These are phyloP conservation scores for Aspergillus costaricaensis DNA, from an alignment of 2,329 filamentous ascomycete genomes.

Conservation along the genomic window DNA sequence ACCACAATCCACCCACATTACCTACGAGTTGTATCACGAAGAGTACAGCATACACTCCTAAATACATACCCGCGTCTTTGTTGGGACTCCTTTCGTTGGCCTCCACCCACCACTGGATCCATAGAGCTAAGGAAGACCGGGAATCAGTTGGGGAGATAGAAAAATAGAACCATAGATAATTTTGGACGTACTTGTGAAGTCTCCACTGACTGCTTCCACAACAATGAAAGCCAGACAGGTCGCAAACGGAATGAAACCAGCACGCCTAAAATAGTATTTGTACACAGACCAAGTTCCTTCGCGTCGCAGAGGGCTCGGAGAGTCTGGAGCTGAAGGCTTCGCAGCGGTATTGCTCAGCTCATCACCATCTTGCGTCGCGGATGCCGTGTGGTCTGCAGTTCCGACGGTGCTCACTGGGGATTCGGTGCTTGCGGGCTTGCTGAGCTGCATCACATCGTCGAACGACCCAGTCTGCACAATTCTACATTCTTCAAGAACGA, in stretches of 20 bases:
- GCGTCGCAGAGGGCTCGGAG: not conserved
- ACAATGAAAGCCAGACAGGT: not conserved
- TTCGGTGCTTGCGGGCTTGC: not conserved
- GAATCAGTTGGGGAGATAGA: not conserved
- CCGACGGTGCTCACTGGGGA: not conserved
- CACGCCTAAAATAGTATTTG: not conserved
- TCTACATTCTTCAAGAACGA: not conserved
- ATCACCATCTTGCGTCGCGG: not conserved
- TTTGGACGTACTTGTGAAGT: not conserved
- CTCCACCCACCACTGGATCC: not conserved
- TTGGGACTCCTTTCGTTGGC: not conserved
- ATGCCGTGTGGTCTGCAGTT: not conserved
- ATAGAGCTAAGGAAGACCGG: not conserved
- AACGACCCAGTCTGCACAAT: not conserved
- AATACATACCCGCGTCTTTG: not conserved
- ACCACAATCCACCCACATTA: not conserved
- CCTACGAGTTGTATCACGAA: not conserved
- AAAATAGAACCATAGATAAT: no score
- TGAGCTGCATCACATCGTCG: not conserved
- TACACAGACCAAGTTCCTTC: not conserved
- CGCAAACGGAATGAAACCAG: not conserved
- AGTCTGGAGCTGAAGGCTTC: not conserved
- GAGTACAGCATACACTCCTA: not conserved
- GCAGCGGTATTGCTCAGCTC: not conserved
- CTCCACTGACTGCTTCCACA: not conserved